Evolutionary conservation across 192 early-diverging fungal species (phyloP), one percentile per base, ranked within the genome.

Genomic region (Thamnidium elegans): DNA sequence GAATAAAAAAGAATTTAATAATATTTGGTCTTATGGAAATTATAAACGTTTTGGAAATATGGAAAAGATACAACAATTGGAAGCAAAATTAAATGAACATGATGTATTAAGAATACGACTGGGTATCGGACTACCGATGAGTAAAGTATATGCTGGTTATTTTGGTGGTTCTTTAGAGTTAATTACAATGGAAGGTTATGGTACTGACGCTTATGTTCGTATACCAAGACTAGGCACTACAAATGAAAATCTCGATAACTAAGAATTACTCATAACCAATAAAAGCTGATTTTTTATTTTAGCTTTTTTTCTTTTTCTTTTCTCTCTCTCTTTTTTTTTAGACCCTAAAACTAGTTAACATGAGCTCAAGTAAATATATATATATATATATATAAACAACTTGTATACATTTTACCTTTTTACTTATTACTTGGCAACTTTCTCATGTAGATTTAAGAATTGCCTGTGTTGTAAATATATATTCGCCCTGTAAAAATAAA

Each of bases 121-220:
- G 53, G 96, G 96, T 19, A 87, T 97, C 51, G 96, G 96, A 0
- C 71, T 97, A 71, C 93, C 95, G 1, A 94, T 99, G 92, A 90
- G 89, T 55, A 81, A 86, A 54, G 92, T 94, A 32, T 99, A 97
- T 82, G 92, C 92, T 10, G 90, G 94, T 73, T 99, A 96, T 70
- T 99, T 94, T 95, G 94, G 94, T 43, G 96, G 96, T 3, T 81
- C 79, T n/a, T 79, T 99, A 54, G 84, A 79, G 14, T 76, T 97
- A 2, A 76, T 87, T 17, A 85, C 87, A 4, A 84, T 97, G 87
- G 85, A 92, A 32, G 94, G 92, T 5, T 91, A 86, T 56, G 96
- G 96, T 14, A 92, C 92, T 42, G 96, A 99, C 72, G 90, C 89
- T 0, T 99, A 96, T 72, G 86, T 97, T n/a, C 84, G 80, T 54